Percentiles rank a stretch among this genome's conserved stretches.
Evolutionary conservation across 139 green algal species (phyloP).

Genomic region (Chlamydomonas incerta): DNA sequence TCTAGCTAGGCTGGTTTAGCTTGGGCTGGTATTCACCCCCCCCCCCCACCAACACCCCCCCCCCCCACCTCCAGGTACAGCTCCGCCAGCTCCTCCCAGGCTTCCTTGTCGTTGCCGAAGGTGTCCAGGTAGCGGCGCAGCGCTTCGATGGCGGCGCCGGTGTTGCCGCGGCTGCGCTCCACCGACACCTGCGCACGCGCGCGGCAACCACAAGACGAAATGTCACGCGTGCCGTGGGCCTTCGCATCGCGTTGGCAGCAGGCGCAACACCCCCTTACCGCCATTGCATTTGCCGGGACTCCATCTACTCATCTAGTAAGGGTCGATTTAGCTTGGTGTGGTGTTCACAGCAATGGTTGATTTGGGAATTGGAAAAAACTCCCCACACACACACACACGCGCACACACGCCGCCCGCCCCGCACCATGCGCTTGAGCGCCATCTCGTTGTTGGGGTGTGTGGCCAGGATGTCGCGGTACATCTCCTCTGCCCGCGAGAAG

Average conservation of each 20-base stretch:
- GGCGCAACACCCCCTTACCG: too few species aligned
- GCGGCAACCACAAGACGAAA: neutral
- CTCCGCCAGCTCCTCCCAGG: slow-evolving; percentile 88
- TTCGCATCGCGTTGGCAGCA: too few species aligned
- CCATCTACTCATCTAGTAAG: too few species aligned
- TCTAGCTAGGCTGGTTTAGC: too few species aligned
- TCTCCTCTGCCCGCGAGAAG: slow-evolving; percentile 53
- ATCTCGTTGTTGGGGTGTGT: slow-evolving; percentile 63
- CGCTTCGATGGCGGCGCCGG: slow-evolving; percentile 63
- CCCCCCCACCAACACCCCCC: neutral
- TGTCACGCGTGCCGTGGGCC: too few species aligned
- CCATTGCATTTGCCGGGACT: too few species aligned
- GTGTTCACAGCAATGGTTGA: too few species aligned
- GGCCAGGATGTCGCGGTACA: slow-evolving; percentile 74
- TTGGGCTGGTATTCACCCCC: too few species aligned
- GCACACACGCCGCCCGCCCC: neutral
- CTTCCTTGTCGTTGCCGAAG: slow-evolving; percentile 76
- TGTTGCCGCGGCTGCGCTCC: slow-evolving; percentile 67
- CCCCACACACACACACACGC: too few species aligned
- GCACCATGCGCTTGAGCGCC: slow-evolving; percentile 77
- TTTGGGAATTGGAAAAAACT: too few species aligned
- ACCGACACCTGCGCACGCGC: slow-evolving; percentile 63
- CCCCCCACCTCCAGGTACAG: slow-evolving; percentile 81
- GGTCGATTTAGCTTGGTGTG: too few species aligned
- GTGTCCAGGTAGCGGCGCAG: slow-evolving; percentile 77